Percentiles rank a stretch among this genome's conserved stretches.
Evolutionary conservation across 1,284 basidiomycete species (phyloP).

Genomic region (Amylostereum chailletii): DNA sequence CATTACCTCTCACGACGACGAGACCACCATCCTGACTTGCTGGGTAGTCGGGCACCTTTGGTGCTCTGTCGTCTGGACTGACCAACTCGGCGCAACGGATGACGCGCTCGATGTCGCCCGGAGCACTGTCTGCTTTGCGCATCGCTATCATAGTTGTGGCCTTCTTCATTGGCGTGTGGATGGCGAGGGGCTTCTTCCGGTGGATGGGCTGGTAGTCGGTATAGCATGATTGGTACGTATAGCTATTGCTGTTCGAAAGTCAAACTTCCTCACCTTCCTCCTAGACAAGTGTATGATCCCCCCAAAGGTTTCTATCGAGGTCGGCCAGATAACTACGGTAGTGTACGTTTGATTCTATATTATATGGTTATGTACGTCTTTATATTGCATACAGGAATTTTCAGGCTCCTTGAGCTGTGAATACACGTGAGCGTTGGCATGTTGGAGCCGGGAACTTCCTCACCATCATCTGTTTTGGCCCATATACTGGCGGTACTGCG

Average conservation of each 20-base stretch:
- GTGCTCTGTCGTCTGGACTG: conserved; percentile 10
- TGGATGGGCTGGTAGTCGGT: conserved; percentile 3
- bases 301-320: too few species aligned
- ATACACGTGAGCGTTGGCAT: too few species aligned
- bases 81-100: conserved; percentile 13
- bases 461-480: too few species aligned
- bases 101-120: conserved; percentile 11
- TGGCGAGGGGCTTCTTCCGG: conserved; percentile 5
- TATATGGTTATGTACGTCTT: too few species aligned
- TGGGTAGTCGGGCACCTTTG: conserved; percentile 10
- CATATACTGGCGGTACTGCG: too few species aligned
- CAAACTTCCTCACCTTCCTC: neutral
- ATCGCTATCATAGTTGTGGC: conserved; percentile 7
- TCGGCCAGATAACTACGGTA: too few species aligned
- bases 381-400: too few species aligned
- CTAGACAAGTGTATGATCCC: neutral
- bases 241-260: neutral
- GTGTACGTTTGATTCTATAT: too few species aligned
- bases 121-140: conserved; percentile 2
- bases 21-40: neutral
- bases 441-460: too few species aligned
- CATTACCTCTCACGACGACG: neutral
- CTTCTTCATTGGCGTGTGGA: conserved; percentile 10
- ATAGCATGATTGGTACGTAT: neutral
- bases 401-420: too few species aligned